phyloP scores from a whole-genome alignment of 106 monocot species.

The Hemerocallis citrina region DNA sequence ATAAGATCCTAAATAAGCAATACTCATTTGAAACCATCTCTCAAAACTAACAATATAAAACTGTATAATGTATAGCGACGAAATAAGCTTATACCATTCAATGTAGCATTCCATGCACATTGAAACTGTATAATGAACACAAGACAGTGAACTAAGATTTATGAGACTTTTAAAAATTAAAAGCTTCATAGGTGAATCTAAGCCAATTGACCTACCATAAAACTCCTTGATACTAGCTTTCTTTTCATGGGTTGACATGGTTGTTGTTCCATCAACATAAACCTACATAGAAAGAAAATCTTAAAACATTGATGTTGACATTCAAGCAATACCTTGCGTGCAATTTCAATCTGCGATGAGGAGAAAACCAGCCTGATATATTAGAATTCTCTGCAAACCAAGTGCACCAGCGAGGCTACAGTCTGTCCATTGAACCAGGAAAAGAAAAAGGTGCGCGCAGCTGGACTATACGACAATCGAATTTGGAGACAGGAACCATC shows the following conservation, averaged over 20 bases:
- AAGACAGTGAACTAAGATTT: background rate
- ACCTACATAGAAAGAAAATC: constrained; percentile 29
- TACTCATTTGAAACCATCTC: too few species aligned
- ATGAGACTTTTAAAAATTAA: background rate
- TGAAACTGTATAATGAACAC: too few species aligned
- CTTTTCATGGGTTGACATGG: constrained; percentile 86
- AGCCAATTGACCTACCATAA: constrained; percentile 39
- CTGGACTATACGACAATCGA: constrained; percentile 64
- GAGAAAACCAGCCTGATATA: constrained; percentile 33
- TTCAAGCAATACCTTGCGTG: too few species aligned
- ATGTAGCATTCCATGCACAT: too few species aligned
- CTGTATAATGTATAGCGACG: too few species aligned
- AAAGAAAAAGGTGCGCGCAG: constrained; percentile 62
- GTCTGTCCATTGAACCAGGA: constrained; percentile 85
- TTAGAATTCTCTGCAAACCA: constrained; percentile 66
- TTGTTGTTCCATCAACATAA: constrained; percentile 91
- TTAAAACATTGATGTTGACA: background rate
- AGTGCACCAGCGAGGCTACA: constrained; percentile 82
- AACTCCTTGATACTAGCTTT: constrained; percentile 91
- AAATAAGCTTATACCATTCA: too few species aligned
- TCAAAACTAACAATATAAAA: too few species aligned
- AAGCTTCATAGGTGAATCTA: constrained; percentile 1
- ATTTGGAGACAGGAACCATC: constrained; percentile 68
- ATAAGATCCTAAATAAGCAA: too few species aligned
- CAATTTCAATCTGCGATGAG: background rate